phyloP scores from a whole-genome alignment of 768 basidiomycete genomes.

The Suillus subaureus region DNA sequence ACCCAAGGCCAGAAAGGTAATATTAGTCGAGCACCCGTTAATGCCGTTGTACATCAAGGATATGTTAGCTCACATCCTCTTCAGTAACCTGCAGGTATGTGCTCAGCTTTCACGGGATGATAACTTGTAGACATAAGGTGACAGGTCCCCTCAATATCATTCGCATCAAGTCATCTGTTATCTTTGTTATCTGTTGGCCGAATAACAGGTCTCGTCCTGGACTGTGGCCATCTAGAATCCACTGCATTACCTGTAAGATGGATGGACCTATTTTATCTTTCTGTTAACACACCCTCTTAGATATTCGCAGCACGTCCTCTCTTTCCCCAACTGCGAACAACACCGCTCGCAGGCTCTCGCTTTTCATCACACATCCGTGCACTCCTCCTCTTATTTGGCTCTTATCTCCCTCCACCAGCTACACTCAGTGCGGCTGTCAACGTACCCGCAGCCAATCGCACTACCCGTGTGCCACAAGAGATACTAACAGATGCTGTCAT shows the following conservation, averaged over 20 bases:
- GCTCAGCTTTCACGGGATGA: background rate
- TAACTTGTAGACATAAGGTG: background rate
- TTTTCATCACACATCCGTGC: conserved; percentile 78
- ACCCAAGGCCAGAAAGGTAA: conserved; percentile 93
- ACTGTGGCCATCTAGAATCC: conserved; percentile 91
- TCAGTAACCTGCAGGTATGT: conserved; percentile 84
- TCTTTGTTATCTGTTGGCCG: conserved; percentile 84
- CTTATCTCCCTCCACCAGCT: conserved; percentile 80
- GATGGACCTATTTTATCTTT: background rate
- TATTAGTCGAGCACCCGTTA: conserved; percentile 88
- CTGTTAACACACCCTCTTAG: conserved; percentile 43
- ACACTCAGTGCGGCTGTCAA: conserved; percentile 67
- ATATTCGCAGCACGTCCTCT: conserved; percentile 89
- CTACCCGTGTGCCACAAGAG: conserved; percentile 73
- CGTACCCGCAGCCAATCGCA: conserved; percentile 61
- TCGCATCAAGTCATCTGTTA: conserved; percentile 86
- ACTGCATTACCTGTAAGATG: conserved; percentile 78
- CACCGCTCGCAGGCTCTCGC: conserved; percentile 85
- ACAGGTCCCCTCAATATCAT: conserved; percentile 93
- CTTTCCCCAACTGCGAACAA: conserved; percentile 79
- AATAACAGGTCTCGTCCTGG: conserved; percentile 91
- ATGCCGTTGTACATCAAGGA: conserved; percentile 89
- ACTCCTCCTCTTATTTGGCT: conserved; percentile 81
- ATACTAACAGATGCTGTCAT: conserved; percentile 79
- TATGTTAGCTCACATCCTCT: conserved; percentile 80